phyloP scores from a whole-genome alignment of 805 yeast genomes.

The Lipomyces chichibuensis region DNA sequence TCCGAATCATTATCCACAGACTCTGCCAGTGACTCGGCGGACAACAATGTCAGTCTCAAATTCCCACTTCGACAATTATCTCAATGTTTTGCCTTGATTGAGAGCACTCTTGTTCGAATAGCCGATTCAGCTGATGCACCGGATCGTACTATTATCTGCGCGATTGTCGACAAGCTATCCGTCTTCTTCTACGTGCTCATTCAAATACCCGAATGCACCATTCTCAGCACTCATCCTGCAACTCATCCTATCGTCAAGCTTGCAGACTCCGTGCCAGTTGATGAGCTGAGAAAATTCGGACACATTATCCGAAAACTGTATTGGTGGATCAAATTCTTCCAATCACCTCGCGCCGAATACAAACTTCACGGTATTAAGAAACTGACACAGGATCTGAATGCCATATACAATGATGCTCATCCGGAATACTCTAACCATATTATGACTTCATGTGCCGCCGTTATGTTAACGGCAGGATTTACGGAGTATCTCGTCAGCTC shows the following conservation, averaged over 20 bases:
- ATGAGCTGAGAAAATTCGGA: conserved; percentile 5
- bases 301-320: conserved; percentile 22
- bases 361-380: conserved; percentile 27
- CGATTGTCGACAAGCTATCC: conserved; percentile 17
- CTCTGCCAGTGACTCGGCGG: conserved; percentile 5
- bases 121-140: conserved; percentile 12
- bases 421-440: conserved; percentile 1
- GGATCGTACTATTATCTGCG: conserved; percentile 11
- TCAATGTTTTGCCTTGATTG: conserved; percentile 6
- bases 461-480: conserved; percentile 13
- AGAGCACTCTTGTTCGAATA: conserved; percentile 5
- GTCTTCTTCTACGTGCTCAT: conserved; percentile 15
- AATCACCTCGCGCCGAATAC: conserved; percentile 23
- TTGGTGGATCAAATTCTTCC: conserved; percentile 24
- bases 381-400: conserved; percentile 15
- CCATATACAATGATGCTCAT: conserved; percentile 14
- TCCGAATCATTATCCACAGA: conserved; percentile 4
- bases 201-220: neutral
- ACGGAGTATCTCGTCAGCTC: conserved; percentile 25
- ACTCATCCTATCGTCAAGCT: conserved; percentile 9
- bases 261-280: conserved; percentile 4
- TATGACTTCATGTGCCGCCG: neutral
- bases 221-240: conserved; percentile 22
- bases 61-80: conserved; percentile 11
- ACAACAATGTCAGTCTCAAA: neutral